Base-by-base conservation (phyloP, 768 basidiomycete species). In the Lanmaoa rubissima region DNA sequence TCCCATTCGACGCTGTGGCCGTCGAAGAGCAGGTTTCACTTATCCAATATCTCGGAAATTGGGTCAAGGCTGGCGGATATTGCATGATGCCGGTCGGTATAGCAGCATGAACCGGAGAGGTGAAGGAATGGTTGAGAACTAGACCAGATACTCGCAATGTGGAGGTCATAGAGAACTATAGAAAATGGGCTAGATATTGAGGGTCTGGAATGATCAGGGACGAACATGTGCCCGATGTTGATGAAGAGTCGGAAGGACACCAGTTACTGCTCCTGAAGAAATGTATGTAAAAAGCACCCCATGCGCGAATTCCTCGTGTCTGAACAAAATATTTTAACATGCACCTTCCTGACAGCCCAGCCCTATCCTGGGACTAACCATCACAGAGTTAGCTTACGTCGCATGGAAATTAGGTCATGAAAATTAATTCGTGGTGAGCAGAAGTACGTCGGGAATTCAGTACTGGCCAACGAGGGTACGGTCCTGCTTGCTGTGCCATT, bases 401-500 rank as follows among this genome's bases (percentile, higher is more conserved):
- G 53, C 48, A 53, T 60, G 65, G 57, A 68, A 17, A 62, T 69
- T 48, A 58, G 60, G 41, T 12, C 57, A 48, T 31, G 49, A 60
- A 54, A 40, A 43, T 67, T 56, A 60, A 59, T 58, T 55, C 55
- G 53, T 49, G 58, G 54, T 3, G 44, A 62, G 54, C 41, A 41
- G 52, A 51, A 48, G 40, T 48, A 34, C 36, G 47, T 58, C 54
- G 47, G 45, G 48, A 26, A 56, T 36, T 54, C 45, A 21, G 39
- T 36, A 21, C 52, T 52, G 45, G 54, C 54, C 59, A 61, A 59
- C 52, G 58, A 64, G 65, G 62, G 59, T 59, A 43, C 36, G 26
- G 55, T 51, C 58, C 48, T 43, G 21, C 56, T 55, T 66, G 69
- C 66, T 61, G 65, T 65, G 60, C 52, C 48, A 45, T 57, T 54